Conservation (phyloP, 352 stramenopile genomes). For the Phytopythium delawarense region DNA sequence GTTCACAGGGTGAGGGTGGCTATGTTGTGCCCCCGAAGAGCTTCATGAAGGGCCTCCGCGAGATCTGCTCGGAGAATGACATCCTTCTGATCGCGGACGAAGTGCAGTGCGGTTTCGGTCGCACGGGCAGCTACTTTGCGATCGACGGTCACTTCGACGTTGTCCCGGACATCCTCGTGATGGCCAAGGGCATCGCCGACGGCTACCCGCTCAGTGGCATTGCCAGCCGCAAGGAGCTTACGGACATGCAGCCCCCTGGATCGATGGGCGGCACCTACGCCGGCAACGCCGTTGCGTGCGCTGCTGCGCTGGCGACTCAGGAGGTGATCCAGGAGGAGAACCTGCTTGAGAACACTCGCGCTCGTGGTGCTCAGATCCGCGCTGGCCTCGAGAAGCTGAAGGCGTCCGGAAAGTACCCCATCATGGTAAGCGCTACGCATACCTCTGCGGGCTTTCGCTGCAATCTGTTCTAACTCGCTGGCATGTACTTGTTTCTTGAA, state of each 20-base stretch:
- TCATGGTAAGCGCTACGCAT: conserved; percentile 15
- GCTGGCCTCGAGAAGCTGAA: conserved; percentile 74
- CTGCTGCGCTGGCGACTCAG: conserved; percentile 83
- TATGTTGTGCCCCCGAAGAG: conserved; percentile 89
- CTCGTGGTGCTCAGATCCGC: conserved; percentile 71
- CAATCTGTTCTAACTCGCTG: not conserved
- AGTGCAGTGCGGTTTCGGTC: conserved; percentile 88
- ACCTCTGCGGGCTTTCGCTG: not conserved
- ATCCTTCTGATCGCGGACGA: conserved; percentile 94
- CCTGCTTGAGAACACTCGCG: conserved; percentile 79
- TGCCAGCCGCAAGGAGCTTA: conserved; percentile 85
- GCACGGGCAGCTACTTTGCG: conserved; percentile 86
- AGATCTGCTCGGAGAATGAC: conserved; percentile 89
- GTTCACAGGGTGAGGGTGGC: conserved; percentile 77
- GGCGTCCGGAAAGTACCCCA: conserved; percentile 67
- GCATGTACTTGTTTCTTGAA: conserved; percentile 6
- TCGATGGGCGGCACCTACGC: conserved; percentile 93
- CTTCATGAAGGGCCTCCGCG: conserved; percentile 90
- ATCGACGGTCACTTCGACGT: conserved; percentile 84
- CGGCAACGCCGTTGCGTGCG: conserved; percentile 90
- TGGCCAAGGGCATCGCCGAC: conserved; percentile 92
- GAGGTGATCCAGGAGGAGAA: conserved; percentile 89
- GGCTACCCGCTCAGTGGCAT: conserved; percentile 91
- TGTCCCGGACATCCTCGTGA: conserved; percentile 89
- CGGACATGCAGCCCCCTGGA: conserved; percentile 74